Percentiles rank a stretch among this genome's conserved stretches.
Conservation (phyloP, 2,329 filamentous ascomycete genomes). For the Colletotrichum viniferum region DNA sequence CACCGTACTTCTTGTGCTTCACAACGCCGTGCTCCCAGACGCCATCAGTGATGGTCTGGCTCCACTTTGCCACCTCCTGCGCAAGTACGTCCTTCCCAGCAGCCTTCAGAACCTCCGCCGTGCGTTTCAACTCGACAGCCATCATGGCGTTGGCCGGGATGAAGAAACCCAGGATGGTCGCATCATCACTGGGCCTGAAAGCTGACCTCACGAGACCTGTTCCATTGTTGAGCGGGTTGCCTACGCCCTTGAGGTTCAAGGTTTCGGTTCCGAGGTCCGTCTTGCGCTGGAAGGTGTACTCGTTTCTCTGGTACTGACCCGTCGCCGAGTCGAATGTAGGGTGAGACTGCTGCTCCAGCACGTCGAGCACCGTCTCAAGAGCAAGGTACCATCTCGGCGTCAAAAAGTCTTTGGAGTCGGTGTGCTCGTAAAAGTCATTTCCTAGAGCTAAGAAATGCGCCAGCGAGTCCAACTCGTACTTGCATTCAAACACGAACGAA, state of each 20-base stretch:
- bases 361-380: conserved; percentile 72
- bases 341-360: conserved; percentile 78
- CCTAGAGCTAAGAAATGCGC: conserved; percentile 86
- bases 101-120: conserved; percentile 70
- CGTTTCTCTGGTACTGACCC: conserved; percentile 69
- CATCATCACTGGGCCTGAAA: conserved; percentile 94
- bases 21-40: conserved; percentile 87
- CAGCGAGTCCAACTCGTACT: conserved; percentile 96
- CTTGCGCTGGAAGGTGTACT: conserved; percentile 84
- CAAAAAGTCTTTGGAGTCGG: conserved; percentile 78
- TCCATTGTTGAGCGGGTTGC: conserved; percentile 86
- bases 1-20: conserved; percentile 73
- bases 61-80: conserved; percentile 61
- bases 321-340: conserved; percentile 78
- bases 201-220: conserved; percentile 90
- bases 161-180: conserved; percentile 91
- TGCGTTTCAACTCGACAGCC: conserved; percentile 81
- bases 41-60: conserved; percentile 71
- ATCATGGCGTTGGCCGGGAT: conserved; percentile 98
- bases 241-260: conserved; percentile 77
- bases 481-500: conserved; percentile 91
- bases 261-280: conserved; percentile 91
- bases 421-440: conserved; percentile 86
- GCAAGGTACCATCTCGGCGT: conserved; percentile 80
- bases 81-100: conserved; percentile 61